phyloP scores from a whole-genome alignment of 495 filamentous ascomycete genomes.

The Beverwykella pulmonaria region DNA sequence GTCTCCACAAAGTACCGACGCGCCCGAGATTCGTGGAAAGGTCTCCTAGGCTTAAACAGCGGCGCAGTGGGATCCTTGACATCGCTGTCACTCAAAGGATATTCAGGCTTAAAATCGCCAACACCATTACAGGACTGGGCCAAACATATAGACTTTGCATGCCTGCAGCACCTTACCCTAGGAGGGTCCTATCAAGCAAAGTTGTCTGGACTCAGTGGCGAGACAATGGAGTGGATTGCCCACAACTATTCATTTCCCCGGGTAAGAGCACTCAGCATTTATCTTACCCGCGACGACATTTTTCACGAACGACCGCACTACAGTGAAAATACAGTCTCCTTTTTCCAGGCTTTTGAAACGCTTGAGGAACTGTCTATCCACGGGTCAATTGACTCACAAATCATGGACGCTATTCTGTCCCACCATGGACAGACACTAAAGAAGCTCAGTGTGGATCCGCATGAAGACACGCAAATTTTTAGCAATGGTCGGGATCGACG shows the following conservation, averaged over 20 bases:
- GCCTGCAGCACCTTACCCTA: slow-evolving; percentile 25
- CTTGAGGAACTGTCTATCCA: slow-evolving; percentile 20
- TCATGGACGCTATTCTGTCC: slow-evolving; percentile 20
- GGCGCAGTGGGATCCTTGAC: slow-evolving; percentile 21
- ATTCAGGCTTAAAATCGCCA: slow-evolving; percentile 1
- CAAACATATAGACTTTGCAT: slow-evolving; percentile 23
- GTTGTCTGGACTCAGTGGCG: slow-evolving; percentile 8
- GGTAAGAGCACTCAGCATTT: slow-evolving; percentile 15
- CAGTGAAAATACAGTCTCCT: slow-evolving; percentile 25
- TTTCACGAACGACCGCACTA: slow-evolving; percentile 19
- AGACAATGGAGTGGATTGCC: slow-evolving; percentile 22
- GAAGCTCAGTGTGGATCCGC: slow-evolving; percentile 21
- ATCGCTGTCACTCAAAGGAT: slow-evolving; percentile 21
- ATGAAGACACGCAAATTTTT: neutral
- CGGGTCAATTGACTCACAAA: slow-evolving; percentile 19
- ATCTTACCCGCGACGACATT: slow-evolving; percentile 21
- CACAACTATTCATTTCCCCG: slow-evolving; percentile 18
- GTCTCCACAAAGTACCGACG: neutral
- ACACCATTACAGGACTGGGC: slow-evolving; percentile 21
- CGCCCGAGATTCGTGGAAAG: slow-evolving; percentile 18
- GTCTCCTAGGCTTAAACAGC: slow-evolving; percentile 25
- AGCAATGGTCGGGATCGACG: slow-evolving; percentile 18
- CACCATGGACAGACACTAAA: slow-evolving; percentile 22
- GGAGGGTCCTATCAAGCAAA: slow-evolving; percentile 8
- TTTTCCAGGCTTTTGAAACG: slow-evolving; percentile 22